Evolutionary conservation across 2,329 filamentous ascomycete species (phyloP).

Genomic region (Fusarium sp.): DNA sequence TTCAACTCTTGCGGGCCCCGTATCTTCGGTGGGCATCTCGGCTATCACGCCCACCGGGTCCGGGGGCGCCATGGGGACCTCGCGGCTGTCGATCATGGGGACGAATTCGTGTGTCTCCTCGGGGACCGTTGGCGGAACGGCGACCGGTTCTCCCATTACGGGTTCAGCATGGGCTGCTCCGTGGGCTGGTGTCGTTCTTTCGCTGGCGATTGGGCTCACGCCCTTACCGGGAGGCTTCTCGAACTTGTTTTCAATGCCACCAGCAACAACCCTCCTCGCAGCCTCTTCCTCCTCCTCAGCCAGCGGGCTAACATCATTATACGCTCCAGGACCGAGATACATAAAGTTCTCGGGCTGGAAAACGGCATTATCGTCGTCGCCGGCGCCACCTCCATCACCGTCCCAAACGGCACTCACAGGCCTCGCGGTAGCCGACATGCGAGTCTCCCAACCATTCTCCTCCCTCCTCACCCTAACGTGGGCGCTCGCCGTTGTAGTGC

Average conservation of each 20-base stretch:
- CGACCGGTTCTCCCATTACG: conserved; percentile 17
- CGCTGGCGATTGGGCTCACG: conserved; percentile 45
- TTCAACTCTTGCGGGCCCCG: conserved; percentile 52
- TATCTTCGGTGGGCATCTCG: conserved; percentile 57
- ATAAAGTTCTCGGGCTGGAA: conserved; percentile 63
- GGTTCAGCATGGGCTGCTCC: conserved; percentile 17
- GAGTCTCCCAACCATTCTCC: conserved; percentile 32
- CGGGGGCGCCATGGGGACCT: conserved; percentile 48
- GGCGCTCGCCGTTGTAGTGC: conserved; percentile 18
- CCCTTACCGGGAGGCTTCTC: conserved; percentile 34
- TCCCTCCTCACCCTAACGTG: conserved; percentile 16
- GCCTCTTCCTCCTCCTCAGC: conserved; percentile 52
- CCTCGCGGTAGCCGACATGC: conserved; percentile 48
- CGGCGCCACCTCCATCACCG: conserved; percentile 42
- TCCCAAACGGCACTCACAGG: conserved; percentile 48
- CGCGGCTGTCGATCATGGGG: conserved; percentile 49
- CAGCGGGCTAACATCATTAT: conserved; percentile 56
- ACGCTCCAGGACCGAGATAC: conserved; percentile 58
- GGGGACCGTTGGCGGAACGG: conserved; percentile 34
- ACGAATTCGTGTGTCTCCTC: conserved; percentile 35
- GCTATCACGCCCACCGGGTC: conserved; percentile 56
- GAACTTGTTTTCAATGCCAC: conserved; percentile 31
- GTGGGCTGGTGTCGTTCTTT: conserved; percentile 45
- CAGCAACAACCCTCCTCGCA: conserved; percentile 43
- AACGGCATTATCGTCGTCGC: conserved; percentile 46